phyloP scores from a whole-genome alignment of 1,139 yeast species.

The Scheffersomyces titani region DNA sequence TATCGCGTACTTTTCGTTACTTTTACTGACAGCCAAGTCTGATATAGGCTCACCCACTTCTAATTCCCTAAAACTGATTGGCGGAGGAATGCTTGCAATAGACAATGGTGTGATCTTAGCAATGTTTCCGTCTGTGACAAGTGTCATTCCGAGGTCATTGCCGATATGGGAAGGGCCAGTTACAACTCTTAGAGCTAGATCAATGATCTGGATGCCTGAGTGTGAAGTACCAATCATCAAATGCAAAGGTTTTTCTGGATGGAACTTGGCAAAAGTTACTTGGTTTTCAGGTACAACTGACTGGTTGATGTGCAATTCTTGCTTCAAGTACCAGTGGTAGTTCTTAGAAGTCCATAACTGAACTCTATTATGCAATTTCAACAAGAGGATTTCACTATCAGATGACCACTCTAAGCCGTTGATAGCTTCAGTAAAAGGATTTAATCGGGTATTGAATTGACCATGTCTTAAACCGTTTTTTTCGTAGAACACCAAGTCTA shows the following conservation, averaged over 20 bases:
- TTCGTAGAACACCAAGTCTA: constrained; percentile 79
- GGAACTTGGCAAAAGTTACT: constrained; percentile 68
- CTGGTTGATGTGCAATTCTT: constrained; percentile 52
- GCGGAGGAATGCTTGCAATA: constrained; percentile 93
- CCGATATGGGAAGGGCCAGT: constrained; percentile 73
- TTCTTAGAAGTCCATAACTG: constrained; percentile 92
- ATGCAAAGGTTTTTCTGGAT: constrained; percentile 84
- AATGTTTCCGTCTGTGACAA: constrained; percentile 79
- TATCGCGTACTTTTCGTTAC: constrained; percentile 63
- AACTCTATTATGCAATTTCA: constrained; percentile 59
- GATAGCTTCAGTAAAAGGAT: constrained; percentile 48
- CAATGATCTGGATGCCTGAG: constrained; percentile 58
- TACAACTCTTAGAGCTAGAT: constrained; percentile 63
- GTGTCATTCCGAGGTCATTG: constrained; percentile 71
- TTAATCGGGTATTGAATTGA: constrained; percentile 70
- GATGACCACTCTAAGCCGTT: constrained; percentile 75
- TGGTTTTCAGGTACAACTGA: constrained; percentile 25
- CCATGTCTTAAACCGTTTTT: constrained; percentile 93
- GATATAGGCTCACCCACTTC: constrained; percentile 52
- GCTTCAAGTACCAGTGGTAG: constrained; percentile 94
- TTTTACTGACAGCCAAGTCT: constrained; percentile 63
- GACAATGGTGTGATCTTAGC: constrained; percentile 80
- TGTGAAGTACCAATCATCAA: constrained; percentile 60
- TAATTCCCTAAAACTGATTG: constrained; percentile 73
- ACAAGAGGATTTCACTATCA: constrained; percentile 76